Evolutionary conservation across 2,329 filamentous ascomycete species (phyloP).

Genomic region (Fusarium pseudonygamai): DNA sequence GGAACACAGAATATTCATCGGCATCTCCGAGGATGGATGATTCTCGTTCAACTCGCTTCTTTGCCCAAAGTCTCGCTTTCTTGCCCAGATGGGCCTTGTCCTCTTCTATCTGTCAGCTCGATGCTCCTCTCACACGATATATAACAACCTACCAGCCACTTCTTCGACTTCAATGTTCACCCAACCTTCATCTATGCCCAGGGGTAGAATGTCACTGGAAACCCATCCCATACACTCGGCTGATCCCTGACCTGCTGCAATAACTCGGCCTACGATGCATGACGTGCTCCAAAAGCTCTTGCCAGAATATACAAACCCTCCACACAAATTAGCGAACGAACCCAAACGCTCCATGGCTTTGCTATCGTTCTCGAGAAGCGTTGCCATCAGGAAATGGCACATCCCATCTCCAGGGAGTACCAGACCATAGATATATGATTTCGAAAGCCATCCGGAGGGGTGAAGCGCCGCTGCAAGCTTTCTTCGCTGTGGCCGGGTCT

Average conservation of each 20-base stretch:
- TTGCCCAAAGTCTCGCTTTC: constrained; percentile 70
- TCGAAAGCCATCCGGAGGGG: constrained; percentile 72
- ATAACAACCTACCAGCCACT: constrained; percentile 55
- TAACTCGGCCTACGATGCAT: constrained; percentile 71
- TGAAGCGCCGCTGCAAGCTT: constrained; percentile 68
- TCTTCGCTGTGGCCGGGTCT: constrained; percentile 56
- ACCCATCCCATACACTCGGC: constrained; percentile 76
- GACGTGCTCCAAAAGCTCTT: constrained; percentile 77
- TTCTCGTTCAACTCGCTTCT: constrained; percentile 66
- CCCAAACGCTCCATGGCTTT: constrained; percentile 67
- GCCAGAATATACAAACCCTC: constrained; percentile 69
- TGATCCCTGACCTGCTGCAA: constrained; percentile 69
- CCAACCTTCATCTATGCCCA: constrained; percentile 64
- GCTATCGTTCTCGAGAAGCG: constrained; percentile 71
- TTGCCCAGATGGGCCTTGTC: constrained; percentile 61
- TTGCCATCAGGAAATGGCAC: constrained; percentile 72
- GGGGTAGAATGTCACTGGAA: constrained; percentile 66
- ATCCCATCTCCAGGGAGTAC: constrained; percentile 71
- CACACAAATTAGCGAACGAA: constrained; percentile 68
- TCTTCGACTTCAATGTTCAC: constrained; percentile 66
- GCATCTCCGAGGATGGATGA: constrained; percentile 68
- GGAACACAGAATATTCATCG: constrained; percentile 63
- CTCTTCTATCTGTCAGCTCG: constrained; percentile 49
- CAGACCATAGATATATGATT: constrained; percentile 72
- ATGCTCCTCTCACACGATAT: neutral